Percentiles rank a stretch among this genome's conserved stretches.
phyloP scores from a whole-genome alignment of 2,329 filamentous ascomycete species.

The Dichotomopilus funicola region DNA sequence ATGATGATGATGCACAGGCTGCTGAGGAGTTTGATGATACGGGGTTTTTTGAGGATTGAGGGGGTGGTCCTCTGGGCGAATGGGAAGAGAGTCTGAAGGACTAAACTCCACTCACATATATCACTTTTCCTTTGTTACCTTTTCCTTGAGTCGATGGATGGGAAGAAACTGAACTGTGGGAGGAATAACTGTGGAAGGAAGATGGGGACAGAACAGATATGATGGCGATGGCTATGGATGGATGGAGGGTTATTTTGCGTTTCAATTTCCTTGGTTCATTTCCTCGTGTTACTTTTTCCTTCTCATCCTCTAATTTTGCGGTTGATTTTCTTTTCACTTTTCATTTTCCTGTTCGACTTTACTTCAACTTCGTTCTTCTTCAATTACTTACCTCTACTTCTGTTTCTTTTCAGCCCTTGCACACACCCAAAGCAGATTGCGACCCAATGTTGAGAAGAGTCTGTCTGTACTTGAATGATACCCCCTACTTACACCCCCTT shows the following conservation, averaged over 20 bases:
- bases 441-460: neutral
- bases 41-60: constrained; percentile 26
- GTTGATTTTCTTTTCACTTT: neutral
- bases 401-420: neutral
- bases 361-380: neutral
- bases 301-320: neutral
- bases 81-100: neutral
- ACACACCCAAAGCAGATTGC: neutral
- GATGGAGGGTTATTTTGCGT: neutral
- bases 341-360: neutral
- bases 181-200: neutral
- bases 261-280: neutral
- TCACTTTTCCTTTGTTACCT: neutral
- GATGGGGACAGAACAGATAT: neutral
- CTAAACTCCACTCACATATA: neutral
- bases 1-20: constrained; percentile 55
- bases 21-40: constrained; percentile 29
- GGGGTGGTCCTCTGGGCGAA: no score
- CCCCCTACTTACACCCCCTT: neutral
- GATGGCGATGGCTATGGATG: neutral
- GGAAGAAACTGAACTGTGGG: neutral
- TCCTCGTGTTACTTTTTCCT: neutral
- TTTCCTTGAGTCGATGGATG: neutral
- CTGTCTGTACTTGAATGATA: neutral
- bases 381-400: neutral